A percentile compares a stretch with the other conserved stretches of the same genome.
Conservation (phyloP, 2,329 filamentous ascomycete genomes). For the Stachybotrys elegans region DNA sequence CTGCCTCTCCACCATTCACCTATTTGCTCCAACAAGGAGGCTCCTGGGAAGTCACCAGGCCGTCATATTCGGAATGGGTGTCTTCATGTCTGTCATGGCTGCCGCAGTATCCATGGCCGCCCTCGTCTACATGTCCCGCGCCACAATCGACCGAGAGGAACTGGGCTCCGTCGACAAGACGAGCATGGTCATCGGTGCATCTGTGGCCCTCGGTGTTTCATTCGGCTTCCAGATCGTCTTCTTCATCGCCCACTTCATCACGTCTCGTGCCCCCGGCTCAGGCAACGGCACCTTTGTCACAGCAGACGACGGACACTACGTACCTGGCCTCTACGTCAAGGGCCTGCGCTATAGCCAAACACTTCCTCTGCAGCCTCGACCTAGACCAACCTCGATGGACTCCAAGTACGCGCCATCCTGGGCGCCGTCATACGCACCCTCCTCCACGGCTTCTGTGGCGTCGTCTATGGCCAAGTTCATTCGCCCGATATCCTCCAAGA, state of each 20-base stretch:
- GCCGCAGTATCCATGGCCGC: constrained; percentile 39
- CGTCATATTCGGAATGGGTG: constrained; percentile 19
- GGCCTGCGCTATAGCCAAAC: constrained; percentile 48
- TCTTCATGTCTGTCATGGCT: constrained; percentile 38
- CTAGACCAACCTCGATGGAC: constrained; percentile 28
- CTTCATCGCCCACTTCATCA: constrained; percentile 38
- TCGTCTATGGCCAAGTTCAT: constrained; percentile 38
- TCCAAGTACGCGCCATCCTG: constrained; percentile 40
- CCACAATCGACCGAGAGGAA: constrained; percentile 10
- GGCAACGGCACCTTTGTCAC: not conserved
- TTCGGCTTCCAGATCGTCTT: constrained; percentile 45
- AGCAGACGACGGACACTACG: constrained; percentile 11
- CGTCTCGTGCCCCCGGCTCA: constrained; percentile 21
- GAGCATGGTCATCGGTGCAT: constrained; percentile 37
- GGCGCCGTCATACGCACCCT: constrained; percentile 16
- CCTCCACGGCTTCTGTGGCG: constrained; percentile 21
- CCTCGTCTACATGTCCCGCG: constrained; percentile 32
- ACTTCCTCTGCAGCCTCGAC: constrained; percentile 24
- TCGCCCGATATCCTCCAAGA: constrained; percentile 54
- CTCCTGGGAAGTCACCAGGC: constrained; percentile 17
- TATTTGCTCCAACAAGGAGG: constrained; percentile 13
- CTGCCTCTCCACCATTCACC: constrained; percentile 28
- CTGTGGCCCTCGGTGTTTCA: constrained; percentile 39
- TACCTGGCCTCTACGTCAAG: constrained; percentile 35
- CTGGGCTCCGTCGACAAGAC: constrained; percentile 12